Base-by-base conservation (phyloP, 1,284 basidiomycete genomes). In the Thecaphora thlaspeos region DNA sequence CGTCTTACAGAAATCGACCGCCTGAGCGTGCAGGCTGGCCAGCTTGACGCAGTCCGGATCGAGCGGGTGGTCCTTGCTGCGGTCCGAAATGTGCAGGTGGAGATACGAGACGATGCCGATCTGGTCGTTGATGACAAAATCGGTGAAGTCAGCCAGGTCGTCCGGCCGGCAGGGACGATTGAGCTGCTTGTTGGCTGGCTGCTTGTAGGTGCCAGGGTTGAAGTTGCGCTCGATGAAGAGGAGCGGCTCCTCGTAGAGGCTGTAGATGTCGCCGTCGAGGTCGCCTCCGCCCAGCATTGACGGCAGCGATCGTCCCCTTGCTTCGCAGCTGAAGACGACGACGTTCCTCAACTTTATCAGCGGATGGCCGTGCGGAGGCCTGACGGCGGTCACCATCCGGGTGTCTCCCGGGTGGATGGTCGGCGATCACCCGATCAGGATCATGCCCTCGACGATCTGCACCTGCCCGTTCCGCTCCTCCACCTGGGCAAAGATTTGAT, bases 11-110 rank as follows among this genome's bases (percentile, higher is more conserved):
- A 64, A 56, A 70, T 61, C 71, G 45, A 87, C 87, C n/a, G 64
- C 88, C 84, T 82, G 76, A 70, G 78, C 83, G 73, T 88, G 88
- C 21, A 88, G 78, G 41, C 82, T 78, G 0, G 88, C 84, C 15
- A 91, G 80, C 48, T 57, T 80, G 14, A 86, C 60, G 70, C 89
- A 91, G 32, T 83, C 82, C 0, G 75, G 67, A 70, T 89, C 82
- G 22, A 83, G 79, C 32, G 87, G 85, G 12, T 83, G 83, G 26
- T 80, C 34, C 0, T 61, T 57, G 37, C 82, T 84, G 64, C 84
- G 83, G 70, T 91, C 89, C 0, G 87, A 85, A 32, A 88, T 85
- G 36, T 85, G 82, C 15, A 91, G 81, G 63, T 90, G 85, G 43
- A 85, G 81, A 1, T 58, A 48, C 19, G 66, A 61, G 3, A 70